phyloP scores from a whole-genome alignment of 2,329 filamentous ascomycete species.

The Onygena corvina region DNA sequence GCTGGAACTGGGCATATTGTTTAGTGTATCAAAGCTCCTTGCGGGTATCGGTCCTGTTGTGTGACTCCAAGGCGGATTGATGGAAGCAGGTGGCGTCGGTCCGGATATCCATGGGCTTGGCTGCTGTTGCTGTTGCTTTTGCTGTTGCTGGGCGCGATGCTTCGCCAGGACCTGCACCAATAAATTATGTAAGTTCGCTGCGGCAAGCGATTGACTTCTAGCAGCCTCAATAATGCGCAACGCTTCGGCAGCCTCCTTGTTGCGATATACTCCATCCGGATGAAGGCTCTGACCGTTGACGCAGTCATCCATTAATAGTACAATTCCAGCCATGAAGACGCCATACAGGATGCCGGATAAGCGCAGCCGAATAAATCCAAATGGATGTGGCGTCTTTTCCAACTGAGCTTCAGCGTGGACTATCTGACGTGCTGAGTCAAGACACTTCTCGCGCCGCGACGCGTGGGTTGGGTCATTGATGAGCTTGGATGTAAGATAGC shows the following conservation, averaged over 20 bases:
- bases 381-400: not conserved
- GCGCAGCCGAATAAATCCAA: not conserved
- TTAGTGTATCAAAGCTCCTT: not conserved
- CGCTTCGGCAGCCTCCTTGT: not conserved
- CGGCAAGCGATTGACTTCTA: not conserved
- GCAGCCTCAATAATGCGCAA: not conserved
- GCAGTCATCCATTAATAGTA: not conserved
- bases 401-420: not conserved
- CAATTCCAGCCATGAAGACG: not conserved
- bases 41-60: not conserved
- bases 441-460: not conserved
- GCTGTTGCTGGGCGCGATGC: not conserved
- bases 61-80: not conserved
- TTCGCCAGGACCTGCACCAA: not conserved
- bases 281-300: too few species aligned
- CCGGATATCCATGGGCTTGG: not conserved
- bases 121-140: not conserved
- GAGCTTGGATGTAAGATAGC: not conserved
- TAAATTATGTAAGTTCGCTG: not conserved
- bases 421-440: not conserved
- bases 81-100: not conserved
- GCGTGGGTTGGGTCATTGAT: not conserved
- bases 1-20: not conserved
- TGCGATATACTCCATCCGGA: not conserved
- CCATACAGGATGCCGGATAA: not conserved